Evolutionary conservation across 1,284 basidiomycete species (phyloP).

Genomic region (Hypsizygus ulmarius): DNA sequence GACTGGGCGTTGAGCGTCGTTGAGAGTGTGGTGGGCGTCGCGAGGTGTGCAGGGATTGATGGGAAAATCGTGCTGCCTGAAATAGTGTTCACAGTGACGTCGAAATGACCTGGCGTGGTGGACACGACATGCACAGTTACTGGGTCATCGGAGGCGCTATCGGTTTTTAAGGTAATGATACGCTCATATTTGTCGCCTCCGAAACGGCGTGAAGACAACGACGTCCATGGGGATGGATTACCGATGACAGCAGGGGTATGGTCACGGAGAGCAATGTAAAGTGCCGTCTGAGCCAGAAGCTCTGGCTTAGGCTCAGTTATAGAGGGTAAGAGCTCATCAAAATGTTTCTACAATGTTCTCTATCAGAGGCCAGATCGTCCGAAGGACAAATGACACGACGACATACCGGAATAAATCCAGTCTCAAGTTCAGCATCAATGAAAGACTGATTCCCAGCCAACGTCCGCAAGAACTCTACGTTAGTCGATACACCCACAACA

Average conservation of each 20-base stretch:
- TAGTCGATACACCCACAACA: constrained; percentile 89
- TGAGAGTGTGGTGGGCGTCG: constrained; percentile 47
- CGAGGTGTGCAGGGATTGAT: constrained; percentile 54
- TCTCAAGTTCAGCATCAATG: constrained; percentile 82
- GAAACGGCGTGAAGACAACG: constrained; percentile 71
- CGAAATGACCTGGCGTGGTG: constrained; percentile 43
- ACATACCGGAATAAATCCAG: constrained; percentile 82
- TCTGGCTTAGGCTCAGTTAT: constrained; percentile 55
- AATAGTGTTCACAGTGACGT: constrained; percentile 48
- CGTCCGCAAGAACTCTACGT: constrained; percentile 83
- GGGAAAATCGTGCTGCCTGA: constrained; percentile 40
- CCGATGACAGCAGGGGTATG: constrained; percentile 31
- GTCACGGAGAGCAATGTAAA: constrained; percentile 73
- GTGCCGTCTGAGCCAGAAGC: constrained; percentile 73
- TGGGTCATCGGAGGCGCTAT: constrained; percentile 36
- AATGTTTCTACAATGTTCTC: constrained; percentile 62
- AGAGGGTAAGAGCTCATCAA: constrained; percentile 71
- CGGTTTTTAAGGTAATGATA: constrained; percentile 56
- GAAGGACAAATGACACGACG: constrained; percentile 18
- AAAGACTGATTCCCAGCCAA: constrained; percentile 81
- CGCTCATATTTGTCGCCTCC: constrained; percentile 70
- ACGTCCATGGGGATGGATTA: constrained; percentile 60
- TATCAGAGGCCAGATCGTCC: constrained; percentile 2
- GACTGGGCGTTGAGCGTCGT: constrained; percentile 48
- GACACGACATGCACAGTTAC: constrained; percentile 49